phyloP scores from a whole-genome alignment of 352 stramenopile genomes.

The Globisporangium camurandrum region DNA sequence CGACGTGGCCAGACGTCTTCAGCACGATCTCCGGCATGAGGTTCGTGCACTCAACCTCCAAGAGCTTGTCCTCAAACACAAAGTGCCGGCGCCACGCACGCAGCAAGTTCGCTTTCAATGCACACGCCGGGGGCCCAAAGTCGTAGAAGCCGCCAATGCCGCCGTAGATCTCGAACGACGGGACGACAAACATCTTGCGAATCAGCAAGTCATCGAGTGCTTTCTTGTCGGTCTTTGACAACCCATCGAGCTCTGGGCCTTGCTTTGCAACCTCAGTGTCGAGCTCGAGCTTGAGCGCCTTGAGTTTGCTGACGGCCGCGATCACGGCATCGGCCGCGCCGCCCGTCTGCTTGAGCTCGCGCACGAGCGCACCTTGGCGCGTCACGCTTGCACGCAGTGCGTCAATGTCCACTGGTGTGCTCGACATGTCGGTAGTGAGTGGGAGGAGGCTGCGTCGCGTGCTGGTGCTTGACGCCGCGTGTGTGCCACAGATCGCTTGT shows the following conservation, averaged over 20 bases:
- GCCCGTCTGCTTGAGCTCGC: slow-evolving; percentile 96
- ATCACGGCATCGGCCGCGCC: slow-evolving; percentile 81
- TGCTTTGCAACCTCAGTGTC: slow-evolving; percentile 74
- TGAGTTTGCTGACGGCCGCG: slow-evolving; percentile 89
- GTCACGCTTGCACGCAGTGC: slow-evolving; percentile 92
- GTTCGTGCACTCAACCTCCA: slow-evolving; percentile 99
- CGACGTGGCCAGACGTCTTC: slow-evolving; percentile 98
- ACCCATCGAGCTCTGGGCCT: slow-evolving; percentile 44
- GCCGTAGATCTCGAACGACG: slow-evolving; percentile 99
- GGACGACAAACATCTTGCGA: slow-evolving; percentile 99
- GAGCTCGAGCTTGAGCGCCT: slow-evolving; percentile 90
- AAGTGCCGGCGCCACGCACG: slow-evolving; percentile 97
- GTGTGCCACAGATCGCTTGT: not conserved
- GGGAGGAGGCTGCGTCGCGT: not conserved
- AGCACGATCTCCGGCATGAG: slow-evolving; percentile 96
- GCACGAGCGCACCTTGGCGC: slow-evolving; percentile 92
- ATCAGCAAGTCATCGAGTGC: slow-evolving; percentile 97
- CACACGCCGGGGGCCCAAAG: slow-evolving; percentile 94
- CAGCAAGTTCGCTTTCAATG: slow-evolving; percentile 96
- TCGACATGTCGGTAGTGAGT: slow-evolving; percentile 6
- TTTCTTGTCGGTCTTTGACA: slow-evolving; percentile 81
- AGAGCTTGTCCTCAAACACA: slow-evolving; percentile 96
- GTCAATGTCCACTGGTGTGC: slow-evolving; percentile 83
- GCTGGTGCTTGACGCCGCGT: not conserved
- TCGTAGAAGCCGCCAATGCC: slow-evolving; percentile 98